These are phyloP conservation scores for Lachnellula suecica DNA, from an alignment of 2,329 filamentous ascomycete species.

Conservation along the genomic window DNA sequence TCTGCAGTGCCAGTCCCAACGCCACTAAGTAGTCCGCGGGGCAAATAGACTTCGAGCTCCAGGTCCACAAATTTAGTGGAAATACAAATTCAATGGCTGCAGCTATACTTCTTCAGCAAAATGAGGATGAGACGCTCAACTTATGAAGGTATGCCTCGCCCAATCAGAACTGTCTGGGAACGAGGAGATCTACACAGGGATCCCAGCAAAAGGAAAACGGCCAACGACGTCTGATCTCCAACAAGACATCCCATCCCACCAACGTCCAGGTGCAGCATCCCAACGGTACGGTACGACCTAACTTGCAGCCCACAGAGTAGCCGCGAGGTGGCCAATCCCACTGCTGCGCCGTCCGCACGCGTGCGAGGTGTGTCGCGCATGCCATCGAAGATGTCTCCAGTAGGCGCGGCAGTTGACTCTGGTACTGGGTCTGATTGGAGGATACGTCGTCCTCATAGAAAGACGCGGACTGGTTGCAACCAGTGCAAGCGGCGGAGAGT, in stretches of 20 bases:
- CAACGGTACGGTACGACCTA: neutral
- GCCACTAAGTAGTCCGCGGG: no score
- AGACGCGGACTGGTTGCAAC: slow-evolving; percentile 11
- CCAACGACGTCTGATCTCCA: neutral
- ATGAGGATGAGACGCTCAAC: neutral
- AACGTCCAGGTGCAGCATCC: neutral
- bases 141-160: neutral
- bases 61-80: no score
- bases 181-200: neutral
- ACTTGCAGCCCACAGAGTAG: neutral
- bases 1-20: no score
- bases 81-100: neutral
- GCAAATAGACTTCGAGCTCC: no score
- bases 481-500: slow-evolving; percentile 15
- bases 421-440: neutral
- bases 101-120: neutral
- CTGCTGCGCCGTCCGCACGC: neutral
- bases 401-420: neutral
- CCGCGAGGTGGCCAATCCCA: neutral
- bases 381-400: no score
- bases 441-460: slow-evolving; percentile 9
- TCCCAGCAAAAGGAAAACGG: neutral
- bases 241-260: neutral
- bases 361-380: neutral
- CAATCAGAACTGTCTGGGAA: neutral